Evolutionary conservation across 805 yeast genomes (phyloP).

Genomic region (Candida insectorum): DNA sequence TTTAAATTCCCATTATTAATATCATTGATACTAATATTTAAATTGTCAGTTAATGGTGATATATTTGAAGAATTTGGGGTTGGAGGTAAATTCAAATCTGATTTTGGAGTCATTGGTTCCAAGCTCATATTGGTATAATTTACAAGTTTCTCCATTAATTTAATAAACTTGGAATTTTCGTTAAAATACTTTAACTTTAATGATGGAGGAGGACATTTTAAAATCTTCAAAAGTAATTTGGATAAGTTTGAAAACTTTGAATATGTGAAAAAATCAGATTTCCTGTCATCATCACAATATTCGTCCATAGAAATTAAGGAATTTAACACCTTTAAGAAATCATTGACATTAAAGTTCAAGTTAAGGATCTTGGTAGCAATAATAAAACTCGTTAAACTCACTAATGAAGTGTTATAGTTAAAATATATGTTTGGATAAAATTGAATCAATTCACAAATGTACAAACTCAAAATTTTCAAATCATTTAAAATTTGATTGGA

Average conservation of each 20-base stretch:
- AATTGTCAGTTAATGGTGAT: slow-evolving; percentile 14
- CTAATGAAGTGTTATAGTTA: slow-evolving; percentile 50
- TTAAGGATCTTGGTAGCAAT: slow-evolving; percentile 19
- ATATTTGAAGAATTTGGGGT: slow-evolving; percentile 25
- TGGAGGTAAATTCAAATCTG: slow-evolving; percentile 18
- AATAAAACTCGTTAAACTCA: slow-evolving; percentile 45
- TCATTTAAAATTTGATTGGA: slow-evolving; percentile 34
- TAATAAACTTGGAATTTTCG: slow-evolving; percentile 30
- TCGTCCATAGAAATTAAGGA: slow-evolving; percentile 10
- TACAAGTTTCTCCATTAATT: slow-evolving; percentile 34
- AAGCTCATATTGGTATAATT: slow-evolving; percentile 27
- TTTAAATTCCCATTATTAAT: slow-evolving; percentile 1
- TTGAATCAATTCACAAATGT: slow-evolving; percentile 63
- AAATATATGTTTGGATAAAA: slow-evolving; percentile 59
- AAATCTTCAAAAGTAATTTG: slow-evolving; percentile 25
- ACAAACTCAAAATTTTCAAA: slow-evolving; percentile 53
- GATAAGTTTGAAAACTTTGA: slow-evolving; percentile 18
- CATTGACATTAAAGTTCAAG: slow-evolving; percentile 28
- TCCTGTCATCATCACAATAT: slow-evolving; percentile 11
- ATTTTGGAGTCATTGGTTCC: slow-evolving; percentile 31
- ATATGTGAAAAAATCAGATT: slow-evolving; percentile 9
- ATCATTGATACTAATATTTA: slow-evolving; percentile 1
- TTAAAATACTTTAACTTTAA: slow-evolving; percentile 44
- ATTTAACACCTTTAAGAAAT: slow-evolving; percentile 15
- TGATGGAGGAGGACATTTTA: slow-evolving; percentile 46